phyloP scores from a whole-genome alignment of 306 rosid species.

The Cicer cuneatum region DNA sequence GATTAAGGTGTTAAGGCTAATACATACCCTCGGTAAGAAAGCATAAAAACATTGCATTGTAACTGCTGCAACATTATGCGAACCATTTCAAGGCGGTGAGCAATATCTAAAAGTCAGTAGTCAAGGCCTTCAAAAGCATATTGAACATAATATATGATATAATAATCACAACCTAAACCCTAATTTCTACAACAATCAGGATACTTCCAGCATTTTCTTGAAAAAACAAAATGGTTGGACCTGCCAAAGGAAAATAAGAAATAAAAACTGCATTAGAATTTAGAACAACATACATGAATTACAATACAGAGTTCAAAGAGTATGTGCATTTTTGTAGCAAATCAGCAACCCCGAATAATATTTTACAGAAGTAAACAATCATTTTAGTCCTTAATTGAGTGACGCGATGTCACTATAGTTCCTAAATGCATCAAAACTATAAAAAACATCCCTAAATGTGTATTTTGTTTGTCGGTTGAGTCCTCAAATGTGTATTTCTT shows the following conservation, averaged over 20 bases:
- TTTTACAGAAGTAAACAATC: background rate
- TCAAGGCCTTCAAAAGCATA: constrained; percentile 66
- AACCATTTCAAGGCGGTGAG: constrained; percentile 99
- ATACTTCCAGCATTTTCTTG: constrained; percentile 99
- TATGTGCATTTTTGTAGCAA: constrained; percentile 16
- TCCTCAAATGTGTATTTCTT: too few species aligned
- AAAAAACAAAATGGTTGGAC: constrained; percentile 94
- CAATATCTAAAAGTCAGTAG: constrained; percentile 79
- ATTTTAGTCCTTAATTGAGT: background rate
- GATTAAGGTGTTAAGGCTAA: constrained; percentile 13
- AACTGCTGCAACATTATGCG: constrained; percentile 81
- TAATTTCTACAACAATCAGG: constrained; percentile 55
- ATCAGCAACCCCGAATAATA: constrained; percentile 27
- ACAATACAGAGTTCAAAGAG: constrained; percentile 22
- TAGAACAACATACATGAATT: constrained; percentile 19
- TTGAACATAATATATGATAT: constrained; percentile 22
- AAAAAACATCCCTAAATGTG: too few species aligned
- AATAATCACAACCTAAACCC: constrained; percentile 38
- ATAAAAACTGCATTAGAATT: constrained; percentile 37
- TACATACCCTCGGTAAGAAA: constrained; percentile 93
- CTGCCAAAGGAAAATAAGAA: constrained; percentile 59
- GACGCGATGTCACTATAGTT: too few species aligned
- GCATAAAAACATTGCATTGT: constrained; percentile 94
- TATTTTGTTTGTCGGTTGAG: too few species aligned
- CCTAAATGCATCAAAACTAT: too few species aligned